Conservation (phyloP, 495 filamentous ascomycete species). For the Aspergillus indologenus region DNA sequence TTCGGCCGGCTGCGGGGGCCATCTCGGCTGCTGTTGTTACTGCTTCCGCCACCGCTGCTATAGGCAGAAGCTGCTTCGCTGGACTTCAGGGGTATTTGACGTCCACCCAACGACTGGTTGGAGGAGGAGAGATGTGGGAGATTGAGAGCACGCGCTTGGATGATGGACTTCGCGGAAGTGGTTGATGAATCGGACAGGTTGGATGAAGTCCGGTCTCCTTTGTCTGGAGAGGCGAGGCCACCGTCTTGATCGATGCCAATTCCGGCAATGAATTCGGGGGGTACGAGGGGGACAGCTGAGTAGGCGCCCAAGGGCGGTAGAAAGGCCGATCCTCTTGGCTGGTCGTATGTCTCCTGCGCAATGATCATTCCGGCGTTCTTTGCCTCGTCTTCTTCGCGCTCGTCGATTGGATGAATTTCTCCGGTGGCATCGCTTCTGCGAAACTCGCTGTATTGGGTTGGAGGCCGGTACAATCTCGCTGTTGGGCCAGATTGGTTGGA, state of each 20-base stretch:
- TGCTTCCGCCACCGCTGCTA: slow-evolving; percentile 23
- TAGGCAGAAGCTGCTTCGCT: slow-evolving; percentile 17
- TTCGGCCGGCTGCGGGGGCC: slow-evolving; percentile 26
- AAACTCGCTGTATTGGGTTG: slow-evolving; percentile 42
- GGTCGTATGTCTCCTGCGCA: slow-evolving; percentile 26
- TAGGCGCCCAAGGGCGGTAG: slow-evolving; percentile 29
- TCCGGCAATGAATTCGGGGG: background rate
- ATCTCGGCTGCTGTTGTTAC: slow-evolving; percentile 15
- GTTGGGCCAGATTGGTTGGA: slow-evolving; percentile 31
- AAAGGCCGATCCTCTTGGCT: slow-evolving; percentile 26
- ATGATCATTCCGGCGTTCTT: slow-evolving; percentile 14
- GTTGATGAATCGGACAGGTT: slow-evolving; percentile 50
- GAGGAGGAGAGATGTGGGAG: slow-evolving; percentile 15
- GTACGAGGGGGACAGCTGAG: background rate
- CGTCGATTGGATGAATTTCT: slow-evolving; percentile 64
- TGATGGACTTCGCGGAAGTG: slow-evolving; percentile 13
- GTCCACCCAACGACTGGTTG: slow-evolving; percentile 28
- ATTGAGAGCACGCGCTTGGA: slow-evolving; percentile 6
- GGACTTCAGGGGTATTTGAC: slow-evolving; percentile 28
- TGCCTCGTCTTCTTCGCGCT: slow-evolving; percentile 64
- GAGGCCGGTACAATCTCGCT: slow-evolving; percentile 24
- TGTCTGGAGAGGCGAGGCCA: slow-evolving; percentile 25
- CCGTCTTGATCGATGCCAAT: slow-evolving; percentile 1
- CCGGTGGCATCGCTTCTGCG: slow-evolving; percentile 46
- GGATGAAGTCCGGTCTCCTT: slow-evolving; percentile 54